Evolutionary conservation across 805 yeast genomes (phyloP), one percentile per base, ranked within the genome.

Genomic region (Grigorovia jiainica): DNA sequence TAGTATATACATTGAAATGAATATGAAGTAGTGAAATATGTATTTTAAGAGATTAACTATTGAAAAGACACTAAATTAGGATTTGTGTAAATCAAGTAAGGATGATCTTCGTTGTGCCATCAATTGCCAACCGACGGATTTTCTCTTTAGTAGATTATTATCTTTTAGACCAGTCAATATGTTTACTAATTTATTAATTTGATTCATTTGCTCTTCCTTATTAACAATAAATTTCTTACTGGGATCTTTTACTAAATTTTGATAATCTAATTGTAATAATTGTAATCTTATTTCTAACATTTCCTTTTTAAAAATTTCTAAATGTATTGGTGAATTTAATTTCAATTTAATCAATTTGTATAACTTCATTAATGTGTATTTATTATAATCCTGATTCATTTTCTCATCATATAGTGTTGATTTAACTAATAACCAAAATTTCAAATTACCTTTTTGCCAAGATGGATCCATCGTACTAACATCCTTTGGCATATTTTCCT

Each of bases 381-480:
- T 17, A 15, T 17, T 30, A 32, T 38, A 33, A 31, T 6, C 19
- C 8, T 37, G 31, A 18, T 31, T 23, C 21, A 29, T 24, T 7
- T 16, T 5, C 41, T 57, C 62, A 39, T 53, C 55, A 23, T 49
- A 46, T 30, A 58, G 36, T 2, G 47, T 39, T 20, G 50, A 49
- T 39, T 55, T 57, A n/a, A 43, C 24, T 11, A 57, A 37, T 29
- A 61, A 39, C 66, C 66, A 62, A 31, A 56, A 48, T 41, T 54
- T 57, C 41, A 61, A 31, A 37, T 60, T 57, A 18, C 66, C 66
- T 27, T 54, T 54, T 20, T 45, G 49, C n/a, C n/a, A n/a, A n/a
- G n/a, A n/a, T n/a, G n/a, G n/a, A n/a, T n/a, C n/a, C 32, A 55
- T 43, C 3, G 20, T 7, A 11, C 45, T 40, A n/a, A 51, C 54